Evolutionary conservation across 306 rosid species (phyloP), one percentile per base, ranked within the genome.

Genomic region (Chamaecrista fasciculata): DNA sequence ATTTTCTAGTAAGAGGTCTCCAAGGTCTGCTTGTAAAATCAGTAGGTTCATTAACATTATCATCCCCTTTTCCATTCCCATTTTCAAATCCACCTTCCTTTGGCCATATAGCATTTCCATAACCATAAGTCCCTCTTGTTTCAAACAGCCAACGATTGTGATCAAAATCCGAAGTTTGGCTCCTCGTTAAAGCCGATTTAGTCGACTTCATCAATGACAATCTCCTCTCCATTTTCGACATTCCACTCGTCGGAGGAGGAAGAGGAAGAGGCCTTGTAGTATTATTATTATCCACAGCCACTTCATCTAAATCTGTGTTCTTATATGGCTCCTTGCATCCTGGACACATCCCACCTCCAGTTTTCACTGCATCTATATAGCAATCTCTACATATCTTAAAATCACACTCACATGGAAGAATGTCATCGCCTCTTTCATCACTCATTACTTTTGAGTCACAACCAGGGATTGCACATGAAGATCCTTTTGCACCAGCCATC

Each of bases 381-480:
- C 98, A 93, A 73, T 93, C 98, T 36, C 96, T 83, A 62, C 98
- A 93, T 80, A 93, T 93, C 75, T 93, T 93, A 73, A 83, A 93
- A 80, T 90, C 98, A 67, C 98, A 93, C 79, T 93, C 97, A 66
- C 98, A 93, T n/a, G 98, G 98, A 47, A 93, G 94, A 52, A 93
- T 86, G 59, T 93, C 96, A n/a, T 6, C 69, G 0, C 98, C 98
- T 1, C 97, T 90, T 67, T 79, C 96, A 39, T 93, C 96, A 24
- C 94, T 86, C 96, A 90, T 90, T 59, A 90, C 97, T 57, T 93
- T 93, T 4, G 89, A 86, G 86, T 93, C 98, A 74, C 98, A 93
- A 2, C 98, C 98, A 67, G 84, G 97, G 65, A 93, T 60, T 28
- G 91, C 89, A 74, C 98, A 93, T 0, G 87, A 83, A 55, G 97